Evolutionary conservation across 2,329 filamentous ascomycete species (phyloP), one percentile per base, ranked within the genome.

Genomic region (Phoma sp.): DNA sequence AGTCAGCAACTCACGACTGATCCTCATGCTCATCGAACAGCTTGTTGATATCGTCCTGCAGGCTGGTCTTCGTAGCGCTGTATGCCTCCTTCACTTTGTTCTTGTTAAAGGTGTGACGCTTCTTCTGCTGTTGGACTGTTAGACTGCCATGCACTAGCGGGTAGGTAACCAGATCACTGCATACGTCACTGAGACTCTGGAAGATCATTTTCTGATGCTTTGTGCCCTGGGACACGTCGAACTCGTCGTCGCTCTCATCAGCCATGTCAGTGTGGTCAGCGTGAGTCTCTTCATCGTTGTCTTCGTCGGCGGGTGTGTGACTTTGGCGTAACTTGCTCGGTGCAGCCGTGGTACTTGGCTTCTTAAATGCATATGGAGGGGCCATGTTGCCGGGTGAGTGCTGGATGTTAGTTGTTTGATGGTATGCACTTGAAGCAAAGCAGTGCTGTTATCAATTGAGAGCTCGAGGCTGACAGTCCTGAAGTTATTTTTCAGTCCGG

Each of bases 11-110:
- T 68, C 63, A 76, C 73, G 62, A 51, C 50, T 70, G 44, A 22
- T 55, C 50, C 43, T 71, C 64, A 29, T 71, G 64, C 2, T 64
- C 43, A 15, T 66, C 62, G 40, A 74, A 73, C 6, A 68, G 31
- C 0, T 47, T 52, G 33, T 48, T 59, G 55, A 75, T 68, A 15
- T 53, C 52, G 7, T 52, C 43, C 31, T 67, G 51, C n/a, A 58
- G 36, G 1, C 52, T 43, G 19, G 54, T 35, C 21, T 54, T 48
- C 24, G 57, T 46, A 7, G 19, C 37, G 5, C 51, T 39, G 54
- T 74, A 73, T 2, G 52, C 37, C 29, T 65, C 65, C 38, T 55
- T 46, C n/a, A 73, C 51, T 21, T 22, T 36, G 25, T 63, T 37
- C 47, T 67, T 69, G 40, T 55, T 59, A 47, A 43, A 36, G 19